A percentile compares a stretch with the other conserved stretches of the same genome.
These are phyloP conservation scores for Cinchona pubescens DNA, from an alignment of 257 asterid genomes.

Conservation along the genomic window DNA sequence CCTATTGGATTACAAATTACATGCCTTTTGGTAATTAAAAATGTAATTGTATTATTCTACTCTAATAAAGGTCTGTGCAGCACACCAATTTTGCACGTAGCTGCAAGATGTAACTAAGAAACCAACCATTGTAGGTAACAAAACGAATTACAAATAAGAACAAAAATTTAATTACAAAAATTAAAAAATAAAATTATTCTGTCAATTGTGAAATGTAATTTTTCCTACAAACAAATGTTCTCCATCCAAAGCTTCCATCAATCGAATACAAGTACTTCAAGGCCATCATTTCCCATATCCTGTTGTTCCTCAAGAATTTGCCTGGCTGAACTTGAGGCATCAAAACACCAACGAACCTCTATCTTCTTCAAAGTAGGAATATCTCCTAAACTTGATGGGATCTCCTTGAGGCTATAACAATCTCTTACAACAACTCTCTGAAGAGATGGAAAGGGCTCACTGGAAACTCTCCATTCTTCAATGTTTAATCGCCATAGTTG, in stretches of 20 bases:
- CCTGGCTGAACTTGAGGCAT: not conserved
- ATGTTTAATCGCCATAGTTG: not conserved
- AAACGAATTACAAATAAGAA: too few relatives aligned
- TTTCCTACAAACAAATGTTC: too few relatives aligned
- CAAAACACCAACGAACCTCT: not conserved
- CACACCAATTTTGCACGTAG: too few relatives aligned
- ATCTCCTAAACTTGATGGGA: not conserved
- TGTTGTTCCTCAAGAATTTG: not conserved
- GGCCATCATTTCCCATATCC: conserved; percentile 10
- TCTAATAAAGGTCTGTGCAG: too few relatives aligned
- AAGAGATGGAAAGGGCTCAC: conserved; percentile 1
- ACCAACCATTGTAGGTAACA: too few relatives aligned
- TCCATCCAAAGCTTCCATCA: not conserved
- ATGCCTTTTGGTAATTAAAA: too few relatives aligned
- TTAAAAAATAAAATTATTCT: too few relatives aligned
- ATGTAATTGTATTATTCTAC: too few relatives aligned
- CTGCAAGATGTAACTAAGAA: too few relatives aligned
- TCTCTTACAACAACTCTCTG: conserved; percentile 1
- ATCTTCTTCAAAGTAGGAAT: not conserved
- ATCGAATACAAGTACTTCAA: conserved; percentile 5
- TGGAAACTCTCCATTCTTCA: conserved; percentile 3
- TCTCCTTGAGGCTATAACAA: conserved; percentile 6
- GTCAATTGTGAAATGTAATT: too few relatives aligned
- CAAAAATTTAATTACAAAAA: too few relatives aligned
- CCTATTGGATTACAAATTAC: too few relatives aligned